Evolutionary conservation across 2,329 filamentous ascomycete species (phyloP).

Genomic region (Rhynchosporium secalis): DNA sequence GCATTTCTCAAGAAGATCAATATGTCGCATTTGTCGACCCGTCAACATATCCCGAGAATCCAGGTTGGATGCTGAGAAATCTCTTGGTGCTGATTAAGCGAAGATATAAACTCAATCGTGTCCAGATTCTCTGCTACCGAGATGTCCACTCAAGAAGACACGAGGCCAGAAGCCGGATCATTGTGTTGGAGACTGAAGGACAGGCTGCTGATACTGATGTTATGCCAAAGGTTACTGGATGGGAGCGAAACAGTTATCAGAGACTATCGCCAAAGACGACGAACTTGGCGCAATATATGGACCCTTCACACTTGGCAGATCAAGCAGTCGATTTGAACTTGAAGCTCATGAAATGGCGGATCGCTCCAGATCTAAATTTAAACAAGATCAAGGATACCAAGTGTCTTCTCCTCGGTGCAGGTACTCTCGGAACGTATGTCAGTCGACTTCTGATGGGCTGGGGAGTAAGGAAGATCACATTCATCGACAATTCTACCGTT

Average conservation of each 20-base stretch:
- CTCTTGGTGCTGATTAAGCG: slow-evolving; percentile 81
- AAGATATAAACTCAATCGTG: slow-evolving; percentile 72
- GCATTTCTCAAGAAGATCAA: slow-evolving; percentile 67
- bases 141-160: slow-evolving; percentile 78
- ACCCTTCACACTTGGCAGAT: slow-evolving; percentile 82
- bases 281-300: slow-evolving; percentile 90
- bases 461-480: slow-evolving; percentile 93
- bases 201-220: slow-evolving; percentile 38
- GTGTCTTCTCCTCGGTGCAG: slow-evolving; percentile 87
- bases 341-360: slow-evolving; percentile 98
- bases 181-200: slow-evolving; percentile 47
- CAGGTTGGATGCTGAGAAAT: slow-evolving; percentile 92
- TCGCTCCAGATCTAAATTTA: slow-evolving; percentile 83
- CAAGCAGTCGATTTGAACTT: slow-evolving; percentile 95
- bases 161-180: slow-evolving; percentile 76
- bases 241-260: slow-evolving; percentile 80
- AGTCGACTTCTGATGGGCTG: slow-evolving; percentile 90
- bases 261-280: slow-evolving; percentile 78
- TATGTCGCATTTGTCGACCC: slow-evolving; percentile 90
- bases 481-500: slow-evolving; percentile 89
- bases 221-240: slow-evolving; percentile 91
- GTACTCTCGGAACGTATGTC: slow-evolving; percentile 92
- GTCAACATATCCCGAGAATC: slow-evolving; percentile 83
- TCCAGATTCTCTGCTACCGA: slow-evolving; percentile 87
- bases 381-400: slow-evolving; percentile 87